Percentiles rank a stretch among this genome's conserved stretches.
Evolutionary conservation across 805 yeast species (phyloP).

Genomic region (Metschnikowia cerradonensis): DNA sequence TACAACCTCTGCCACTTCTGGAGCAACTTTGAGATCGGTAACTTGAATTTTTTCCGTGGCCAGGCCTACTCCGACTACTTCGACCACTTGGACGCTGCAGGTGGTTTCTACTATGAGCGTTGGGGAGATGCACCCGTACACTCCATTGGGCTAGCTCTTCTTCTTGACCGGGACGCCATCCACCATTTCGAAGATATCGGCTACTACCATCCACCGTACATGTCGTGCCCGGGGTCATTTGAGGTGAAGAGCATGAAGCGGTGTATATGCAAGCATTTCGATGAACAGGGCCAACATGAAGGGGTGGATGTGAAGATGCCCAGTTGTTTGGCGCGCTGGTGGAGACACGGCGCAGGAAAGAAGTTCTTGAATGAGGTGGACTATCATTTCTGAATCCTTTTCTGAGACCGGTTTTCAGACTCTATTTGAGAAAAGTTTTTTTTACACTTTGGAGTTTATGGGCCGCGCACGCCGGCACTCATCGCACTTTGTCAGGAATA

Average conservation of each 20-base stretch:
- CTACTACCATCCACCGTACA: constrained; percentile 40
- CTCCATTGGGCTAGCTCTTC: constrained; percentile 32
- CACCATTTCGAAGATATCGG: constrained; percentile 46
- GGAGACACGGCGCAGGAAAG: constrained; percentile 67
- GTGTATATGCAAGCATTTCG: constrained; percentile 29
- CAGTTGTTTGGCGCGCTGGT: constrained; percentile 72
- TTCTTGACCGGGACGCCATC: constrained; percentile 34
- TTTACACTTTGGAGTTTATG: background rate
- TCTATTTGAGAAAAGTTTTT: no score
- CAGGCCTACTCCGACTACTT: constrained; percentile 44
- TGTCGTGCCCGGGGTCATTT: constrained; percentile 37
- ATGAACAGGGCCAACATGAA: constrained; percentile 17
- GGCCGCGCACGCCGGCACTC: constrained; percentile 11
- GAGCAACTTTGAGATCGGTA: constrained; percentile 60
- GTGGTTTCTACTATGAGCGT: constrained; percentile 57
- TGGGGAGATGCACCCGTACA: constrained; percentile 58
- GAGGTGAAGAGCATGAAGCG: constrained; percentile 33
- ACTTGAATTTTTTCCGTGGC: constrained; percentile 47
- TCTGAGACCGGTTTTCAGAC: no score
- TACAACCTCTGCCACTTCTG: constrained; percentile 77
- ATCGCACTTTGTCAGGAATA: constrained; percentile 9
- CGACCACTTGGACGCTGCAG: constrained; percentile 41
- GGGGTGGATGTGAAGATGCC: constrained; percentile 45
- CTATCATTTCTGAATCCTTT: constrained; percentile 6
- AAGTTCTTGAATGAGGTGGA: constrained; percentile 45